Percentiles rank a stretch among this genome's conserved stretches.
phyloP scores from a whole-genome alignment of 192 early-diverging fungal genomes.

The Coemansia sp. region DNA sequence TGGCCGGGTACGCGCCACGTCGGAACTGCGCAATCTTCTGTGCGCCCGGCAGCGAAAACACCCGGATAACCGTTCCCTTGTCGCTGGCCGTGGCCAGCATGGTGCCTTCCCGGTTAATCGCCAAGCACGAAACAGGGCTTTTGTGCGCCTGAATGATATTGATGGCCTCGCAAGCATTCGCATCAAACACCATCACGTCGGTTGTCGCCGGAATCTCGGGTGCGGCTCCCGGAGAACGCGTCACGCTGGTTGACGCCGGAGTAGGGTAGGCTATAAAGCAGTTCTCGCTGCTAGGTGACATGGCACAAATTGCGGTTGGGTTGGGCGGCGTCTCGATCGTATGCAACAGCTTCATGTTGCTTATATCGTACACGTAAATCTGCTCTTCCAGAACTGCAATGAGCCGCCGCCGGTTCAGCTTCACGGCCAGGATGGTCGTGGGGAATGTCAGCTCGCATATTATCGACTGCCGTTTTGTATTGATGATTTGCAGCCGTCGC shows the following conservation, averaged over 20 bases:
- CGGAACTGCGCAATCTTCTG: slow-evolving; percentile 91
- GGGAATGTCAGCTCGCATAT: slow-evolving; percentile 97
- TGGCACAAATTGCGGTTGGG: slow-evolving; percentile 80
- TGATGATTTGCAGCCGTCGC: slow-evolving; percentile 87
- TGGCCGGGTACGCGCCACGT: slow-evolving; percentile 86
- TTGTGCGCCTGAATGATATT: slow-evolving; percentile 97
- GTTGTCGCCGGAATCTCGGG: slow-evolving; percentile 52
- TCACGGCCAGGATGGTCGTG: slow-evolving; percentile 89
- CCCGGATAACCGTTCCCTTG: slow-evolving; percentile 97
- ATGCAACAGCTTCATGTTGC: slow-evolving; percentile 96
- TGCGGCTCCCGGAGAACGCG: slow-evolving; percentile 51
- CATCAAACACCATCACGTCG: slow-evolving; percentile 87
- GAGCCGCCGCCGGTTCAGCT: slow-evolving; percentile 90
- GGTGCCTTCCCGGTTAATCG: slow-evolving; percentile 89
- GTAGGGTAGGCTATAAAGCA: slow-evolving; percentile 95
- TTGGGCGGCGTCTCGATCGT: slow-evolving; percentile 95
- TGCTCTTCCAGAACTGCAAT: slow-evolving; percentile 94
- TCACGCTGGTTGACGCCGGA: slow-evolving; percentile 59
- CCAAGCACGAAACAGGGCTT: slow-evolving; percentile 78
- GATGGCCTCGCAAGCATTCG: slow-evolving; percentile 79
- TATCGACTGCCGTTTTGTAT: slow-evolving; percentile 96
- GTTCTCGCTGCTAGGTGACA: slow-evolving; percentile 91
- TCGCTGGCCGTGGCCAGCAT: slow-evolving; percentile 93
- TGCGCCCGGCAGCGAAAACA: slow-evolving; percentile 84
- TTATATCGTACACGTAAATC: slow-evolving; percentile 95